Evolutionary conservation across 805 yeast genomes (phyloP), one percentile per base, ranked within the genome.

Genomic region (Pichia kluyveri): DNA sequence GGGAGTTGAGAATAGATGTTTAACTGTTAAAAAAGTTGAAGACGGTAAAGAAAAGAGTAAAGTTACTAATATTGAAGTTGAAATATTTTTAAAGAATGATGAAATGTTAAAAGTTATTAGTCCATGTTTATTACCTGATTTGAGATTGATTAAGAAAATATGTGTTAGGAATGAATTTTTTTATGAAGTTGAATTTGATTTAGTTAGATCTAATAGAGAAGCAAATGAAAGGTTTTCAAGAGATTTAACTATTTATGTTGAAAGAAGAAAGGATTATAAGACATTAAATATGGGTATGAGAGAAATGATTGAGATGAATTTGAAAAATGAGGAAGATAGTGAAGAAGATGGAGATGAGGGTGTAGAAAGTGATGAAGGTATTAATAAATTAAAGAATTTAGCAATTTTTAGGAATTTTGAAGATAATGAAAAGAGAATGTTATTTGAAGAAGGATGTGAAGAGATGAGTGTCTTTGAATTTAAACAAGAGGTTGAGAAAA

Each of bases 1-100:
- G 51, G 77, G 95, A 0, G 83, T 84, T 5, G 89, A 83, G 54
- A 83, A 83, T 3, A 69, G 96, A 49, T 88, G 96, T 60, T 66
- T 93, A n/a, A 75, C 86, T 5, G 73, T 83, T 1, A 72, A 93
- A 48, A 88, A 89, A 60, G 80, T 83, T 9, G 76, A 75, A 19
- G 74, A 83, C 0, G 76, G 71, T 5, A 71, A 68, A 38, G 32
- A 30, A 3, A 30, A 30, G 14, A 14, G 37, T 14, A 14, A 15
- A 34, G 82, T 88, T 0, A 69, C 79, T 15, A 72, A 75, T 66
- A 38, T 78, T 62, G 57, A 69, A 42, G 55, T 74, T 62, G 49
- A 64, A 40, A 39, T 67, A 38, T 51, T 53, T 7, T 43, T 72
- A 49, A 66, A 66, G 30, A 59, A 71, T 56, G 79, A 80, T 1